Evolutionary conservation across 176 grass and related monocot genomes (phyloP).

Genomic region (Oryza longistaminata): DNA sequence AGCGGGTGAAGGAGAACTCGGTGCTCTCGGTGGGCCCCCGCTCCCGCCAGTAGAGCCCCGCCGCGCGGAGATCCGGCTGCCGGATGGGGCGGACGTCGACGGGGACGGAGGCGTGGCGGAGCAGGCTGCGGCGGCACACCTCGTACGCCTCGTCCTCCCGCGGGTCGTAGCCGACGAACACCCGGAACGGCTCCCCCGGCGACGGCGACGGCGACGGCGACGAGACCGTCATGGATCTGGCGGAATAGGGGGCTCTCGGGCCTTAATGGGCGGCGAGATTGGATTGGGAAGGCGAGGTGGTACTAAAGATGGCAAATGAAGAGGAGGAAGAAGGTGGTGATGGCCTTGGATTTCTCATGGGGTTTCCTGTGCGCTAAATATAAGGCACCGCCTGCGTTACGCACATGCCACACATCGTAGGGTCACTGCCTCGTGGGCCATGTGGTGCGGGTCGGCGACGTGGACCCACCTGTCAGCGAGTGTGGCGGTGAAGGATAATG

Average conservation of each 20-base stretch:
- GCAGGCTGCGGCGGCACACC: conserved; percentile 82
- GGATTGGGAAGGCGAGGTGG: conserved; percentile 13
- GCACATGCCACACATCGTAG: background rate
- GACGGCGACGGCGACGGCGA: conserved; percentile 9
- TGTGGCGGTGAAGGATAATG: background rate
- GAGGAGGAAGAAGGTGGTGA: background rate
- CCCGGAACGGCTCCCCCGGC: conserved; percentile 50
- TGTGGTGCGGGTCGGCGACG: background rate
- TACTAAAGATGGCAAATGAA: conserved; percentile 34
- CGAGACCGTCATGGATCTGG: conserved; percentile 39
- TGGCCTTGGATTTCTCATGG: background rate
- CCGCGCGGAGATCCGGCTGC: conserved; percentile 61
- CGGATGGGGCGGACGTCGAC: conserved; percentile 63
- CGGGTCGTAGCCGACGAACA: conserved; percentile 93
- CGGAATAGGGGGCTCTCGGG: background rate
- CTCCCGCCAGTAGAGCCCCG: conserved; percentile 63
- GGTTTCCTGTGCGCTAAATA: background rate
- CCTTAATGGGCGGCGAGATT: conserved; percentile 8
- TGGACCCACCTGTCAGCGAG: background rate
- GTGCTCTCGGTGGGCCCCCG: conserved; percentile 77
- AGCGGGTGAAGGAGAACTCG: conserved; percentile 97
- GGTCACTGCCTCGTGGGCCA: conserved; percentile 8
- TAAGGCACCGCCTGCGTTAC: background rate
- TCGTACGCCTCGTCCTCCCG: conserved; percentile 73
- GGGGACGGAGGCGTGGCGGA: conserved; percentile 63